Percentiles rank a stretch among this genome's conserved stretches.
phyloP scores from a whole-genome alignment of 2,329 filamentous ascomycete species.

The Mollisia scopiformis region DNA sequence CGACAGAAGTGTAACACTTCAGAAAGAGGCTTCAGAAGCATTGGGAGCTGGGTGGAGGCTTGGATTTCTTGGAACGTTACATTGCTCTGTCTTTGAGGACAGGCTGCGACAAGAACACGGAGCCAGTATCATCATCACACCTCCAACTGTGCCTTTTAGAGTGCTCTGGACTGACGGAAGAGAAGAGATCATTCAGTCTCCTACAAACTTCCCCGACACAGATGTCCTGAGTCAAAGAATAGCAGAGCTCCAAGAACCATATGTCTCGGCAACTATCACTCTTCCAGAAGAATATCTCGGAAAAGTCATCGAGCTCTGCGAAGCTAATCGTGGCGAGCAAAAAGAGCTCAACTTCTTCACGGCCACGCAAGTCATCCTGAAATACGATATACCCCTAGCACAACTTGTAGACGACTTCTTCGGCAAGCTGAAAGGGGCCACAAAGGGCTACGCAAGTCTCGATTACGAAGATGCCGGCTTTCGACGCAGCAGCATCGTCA shows the following conservation, averaged over 20 bases:
- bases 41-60: conserved; percentile 92
- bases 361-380: conserved; percentile 88
- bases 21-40: conserved; percentile 93
- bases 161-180: conserved; percentile 78
- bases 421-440: conserved; percentile 90
- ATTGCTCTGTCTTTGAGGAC: conserved; percentile 99
- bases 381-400: conserved; percentile 85
- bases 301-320: conserved; percentile 92
- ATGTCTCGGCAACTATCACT: conserved; percentile 82
- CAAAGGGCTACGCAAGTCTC: conserved; percentile 92
- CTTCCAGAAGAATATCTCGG: conserved; percentile 93
- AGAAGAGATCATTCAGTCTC: conserved; percentile 81
- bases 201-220: conserved; percentile 80
- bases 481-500: conserved; percentile 77
- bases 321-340: conserved; percentile 85
- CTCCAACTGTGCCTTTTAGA: conserved; percentile 91
- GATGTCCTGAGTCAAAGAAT: conserved; percentile 56
- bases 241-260: conserved; percentile 70
- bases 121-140: conserved; percentile 93
- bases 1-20: conserved; percentile 89
- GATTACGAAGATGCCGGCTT: conserved; percentile 97
- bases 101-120: conserved; percentile 92
- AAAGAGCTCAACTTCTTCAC: conserved; percentile 90
- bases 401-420: conserved; percentile 97
- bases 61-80: conserved; percentile 93